Conservation (phyloP, 2,329 filamentous ascomycete species). For the Penicillium sp. region DNA sequence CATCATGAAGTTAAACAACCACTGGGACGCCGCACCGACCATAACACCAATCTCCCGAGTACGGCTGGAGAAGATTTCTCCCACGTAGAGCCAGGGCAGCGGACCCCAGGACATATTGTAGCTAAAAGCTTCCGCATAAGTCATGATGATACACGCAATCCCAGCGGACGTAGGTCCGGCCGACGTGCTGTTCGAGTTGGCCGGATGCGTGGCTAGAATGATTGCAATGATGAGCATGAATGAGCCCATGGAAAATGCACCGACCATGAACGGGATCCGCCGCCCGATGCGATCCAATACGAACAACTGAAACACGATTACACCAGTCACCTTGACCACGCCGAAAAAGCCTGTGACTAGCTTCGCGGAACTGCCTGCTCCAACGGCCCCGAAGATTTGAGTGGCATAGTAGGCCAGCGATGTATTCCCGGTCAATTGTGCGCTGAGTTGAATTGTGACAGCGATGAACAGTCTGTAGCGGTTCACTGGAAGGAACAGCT, state of each 20-base stretch:
- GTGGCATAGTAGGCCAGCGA: conserved; percentile 54
- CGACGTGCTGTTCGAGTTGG: conserved; percentile 30
- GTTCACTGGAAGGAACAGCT: conserved; percentile 48
- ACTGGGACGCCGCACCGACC: conserved; percentile 36
- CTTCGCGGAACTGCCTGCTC: conserved; percentile 48
- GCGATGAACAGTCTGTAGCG: conserved; percentile 50
- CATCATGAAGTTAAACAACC: conserved; percentile 44
- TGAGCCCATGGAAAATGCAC: conserved; percentile 50
- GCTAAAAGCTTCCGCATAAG: conserved; percentile 49
- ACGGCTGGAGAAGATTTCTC: conserved; percentile 38
- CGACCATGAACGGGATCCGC: conserved; percentile 48
- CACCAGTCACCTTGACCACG: conserved; percentile 51
- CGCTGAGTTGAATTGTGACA: conserved; percentile 51
- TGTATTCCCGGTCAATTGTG: conserved; percentile 53
- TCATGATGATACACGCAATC: conserved; percentile 51
- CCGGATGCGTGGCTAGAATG: conserved; percentile 49
- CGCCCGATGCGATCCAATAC: conserved; percentile 52
- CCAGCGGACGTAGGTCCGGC: conserved; percentile 35
- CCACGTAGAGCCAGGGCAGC: conserved; percentile 37
- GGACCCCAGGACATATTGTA: conserved; percentile 44
- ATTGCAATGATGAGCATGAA: conserved; percentile 55
- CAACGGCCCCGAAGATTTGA: conserved; percentile 52
- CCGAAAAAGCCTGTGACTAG: conserved; percentile 55
- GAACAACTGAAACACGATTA: conserved; percentile 48
- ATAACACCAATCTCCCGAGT: conserved; percentile 37